Conservation (phyloP, 2,329 filamentous ascomycete species). For the Trichoderma harzianum region DNA sequence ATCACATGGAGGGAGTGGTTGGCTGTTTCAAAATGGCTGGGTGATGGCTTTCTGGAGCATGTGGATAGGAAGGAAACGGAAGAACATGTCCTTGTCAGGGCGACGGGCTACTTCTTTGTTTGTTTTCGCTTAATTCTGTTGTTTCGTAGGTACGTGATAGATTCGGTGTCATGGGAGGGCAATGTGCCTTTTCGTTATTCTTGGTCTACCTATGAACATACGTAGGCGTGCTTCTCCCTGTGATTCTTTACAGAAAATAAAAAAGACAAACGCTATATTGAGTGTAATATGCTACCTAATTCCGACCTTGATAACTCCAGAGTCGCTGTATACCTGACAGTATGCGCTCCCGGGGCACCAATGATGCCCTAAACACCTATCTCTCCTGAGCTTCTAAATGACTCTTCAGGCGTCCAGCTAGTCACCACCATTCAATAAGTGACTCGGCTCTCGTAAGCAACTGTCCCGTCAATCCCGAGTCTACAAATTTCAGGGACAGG, state of each 20-base stretch:
- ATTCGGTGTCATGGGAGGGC: conserved; percentile 21
- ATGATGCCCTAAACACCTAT: neutral
- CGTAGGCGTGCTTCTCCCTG: neutral
- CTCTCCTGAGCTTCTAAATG: neutral
- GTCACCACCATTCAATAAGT: neutral
- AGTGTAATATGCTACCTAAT: conserved; percentile 6
- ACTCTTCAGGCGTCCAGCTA: neutral
- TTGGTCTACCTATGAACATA: neutral
- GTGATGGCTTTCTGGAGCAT: conserved; percentile 14
- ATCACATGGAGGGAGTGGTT: conserved; percentile 10
- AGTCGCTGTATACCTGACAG: neutral
- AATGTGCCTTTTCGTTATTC: neutral
- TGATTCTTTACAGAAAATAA: neutral
- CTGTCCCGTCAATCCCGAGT: neutral
- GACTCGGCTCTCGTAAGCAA: neutral
- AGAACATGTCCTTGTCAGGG: neutral
- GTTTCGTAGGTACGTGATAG: conserved; percentile 35
- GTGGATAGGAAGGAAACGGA: conserved; percentile 9
- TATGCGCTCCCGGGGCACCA: neutral
- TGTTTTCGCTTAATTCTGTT: conserved; percentile 28
- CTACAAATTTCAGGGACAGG: neutral
- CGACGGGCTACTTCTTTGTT: conserved; percentile 22
- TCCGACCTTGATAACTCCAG: conserved; percentile 2
- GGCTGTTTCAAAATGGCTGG: neutral
- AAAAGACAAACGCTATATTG: neutral